Evolutionary conservation across 129 eudicot genomes (phyloP).

Genomic region (Logfia minima): DNA sequence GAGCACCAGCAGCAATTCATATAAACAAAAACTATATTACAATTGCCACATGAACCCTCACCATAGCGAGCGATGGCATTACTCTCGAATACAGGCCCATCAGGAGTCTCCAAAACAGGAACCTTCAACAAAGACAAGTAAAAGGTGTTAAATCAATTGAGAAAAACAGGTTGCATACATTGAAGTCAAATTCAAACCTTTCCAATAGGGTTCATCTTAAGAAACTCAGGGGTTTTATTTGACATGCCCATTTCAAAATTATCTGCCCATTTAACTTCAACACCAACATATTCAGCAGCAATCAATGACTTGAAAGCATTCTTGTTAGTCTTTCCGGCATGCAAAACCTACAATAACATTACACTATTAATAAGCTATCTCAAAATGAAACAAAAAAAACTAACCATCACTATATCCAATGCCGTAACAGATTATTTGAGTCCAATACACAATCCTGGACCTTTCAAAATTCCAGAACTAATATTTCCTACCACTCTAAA

Average conservation of each 20-base stretch:
- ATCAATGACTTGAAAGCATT: conserved; percentile 72
- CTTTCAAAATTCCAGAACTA: neutral
- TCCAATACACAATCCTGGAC: neutral
- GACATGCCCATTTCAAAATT: conserved; percentile 75
- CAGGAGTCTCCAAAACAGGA: conserved; percentile 87
- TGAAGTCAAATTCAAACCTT: conserved; percentile 45
- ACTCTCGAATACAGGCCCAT: conserved; percentile 83
- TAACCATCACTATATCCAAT: neutral
- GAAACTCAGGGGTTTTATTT: conserved; percentile 74
- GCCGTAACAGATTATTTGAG: neutral
- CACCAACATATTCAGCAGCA: conserved; percentile 75
- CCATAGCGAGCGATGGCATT: conserved; percentile 96
- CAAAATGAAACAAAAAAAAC: neutral
- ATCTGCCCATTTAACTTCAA: conserved; percentile 51
- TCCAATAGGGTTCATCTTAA: conserved; percentile 91
- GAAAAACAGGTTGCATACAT: neutral
- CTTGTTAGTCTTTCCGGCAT: conserved; percentile 47
- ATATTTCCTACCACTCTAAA: no score
- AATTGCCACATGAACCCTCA: conserved; percentile 25
- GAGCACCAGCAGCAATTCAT: neutral
- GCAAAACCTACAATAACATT: conserved; percentile 49
- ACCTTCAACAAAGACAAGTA: conserved; percentile 39
- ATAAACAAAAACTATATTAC: neutral
- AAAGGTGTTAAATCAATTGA: neutral
- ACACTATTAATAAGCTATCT: neutral